phyloP scores from a whole-genome alignment of 23 red algal species.

The Cyanidioschyzon merolae region DNA sequence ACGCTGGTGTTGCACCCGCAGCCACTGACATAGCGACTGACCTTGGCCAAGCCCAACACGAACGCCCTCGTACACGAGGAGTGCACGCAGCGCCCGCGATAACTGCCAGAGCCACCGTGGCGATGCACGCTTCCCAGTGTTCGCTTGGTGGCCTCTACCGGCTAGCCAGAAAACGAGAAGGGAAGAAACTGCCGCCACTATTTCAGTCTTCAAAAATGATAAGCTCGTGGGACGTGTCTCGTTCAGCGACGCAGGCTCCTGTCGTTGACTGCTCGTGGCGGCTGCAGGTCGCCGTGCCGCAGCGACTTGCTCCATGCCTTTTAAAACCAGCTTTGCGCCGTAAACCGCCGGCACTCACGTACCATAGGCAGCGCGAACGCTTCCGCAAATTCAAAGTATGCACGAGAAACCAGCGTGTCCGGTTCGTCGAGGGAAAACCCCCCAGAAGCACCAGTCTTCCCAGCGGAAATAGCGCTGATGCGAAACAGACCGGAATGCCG shows the following conservation, averaged over 20 bases:
- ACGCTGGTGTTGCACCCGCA: background rate
- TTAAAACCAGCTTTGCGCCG: background rate
- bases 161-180: background rate
- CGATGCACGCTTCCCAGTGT: background rate
- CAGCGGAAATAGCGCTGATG: too few species aligned
- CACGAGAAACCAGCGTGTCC: too few species aligned
- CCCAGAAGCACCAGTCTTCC: too few species aligned
- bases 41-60: background rate
- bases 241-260: too few species aligned
- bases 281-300: too few species aligned
- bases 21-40: background rate
- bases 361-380: too few species aligned
- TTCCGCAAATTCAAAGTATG: too few species aligned
- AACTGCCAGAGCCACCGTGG: conserved; percentile 1
- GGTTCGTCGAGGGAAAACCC: too few species aligned
- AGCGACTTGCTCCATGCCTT: background rate
- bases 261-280: too few species aligned
- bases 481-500: too few species aligned
- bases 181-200: background rate
- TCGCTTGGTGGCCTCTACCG: background rate
- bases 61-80: background rate
- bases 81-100: background rate
- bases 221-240: too few species aligned
- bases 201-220: background rate
- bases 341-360: background rate